Conservation (phyloP, 345 rosid species). For the Gossypium turneri region DNA sequence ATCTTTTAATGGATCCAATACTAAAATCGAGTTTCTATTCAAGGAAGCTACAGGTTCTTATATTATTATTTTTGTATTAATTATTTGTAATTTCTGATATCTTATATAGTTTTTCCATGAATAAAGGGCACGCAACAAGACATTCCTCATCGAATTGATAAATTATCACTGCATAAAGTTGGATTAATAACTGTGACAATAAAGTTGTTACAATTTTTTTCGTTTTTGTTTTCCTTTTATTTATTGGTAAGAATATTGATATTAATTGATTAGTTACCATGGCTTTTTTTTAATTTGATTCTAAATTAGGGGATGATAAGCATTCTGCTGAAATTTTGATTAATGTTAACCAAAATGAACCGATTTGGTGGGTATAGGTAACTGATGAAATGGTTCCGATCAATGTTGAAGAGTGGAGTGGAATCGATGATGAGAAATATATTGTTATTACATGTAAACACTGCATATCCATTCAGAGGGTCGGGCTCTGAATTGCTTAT, state of each 20-base stretch:
- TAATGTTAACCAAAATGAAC: constrained; percentile 62
- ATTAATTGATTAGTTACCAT: background rate
- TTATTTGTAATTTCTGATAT: background rate
- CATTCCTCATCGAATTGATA: background rate
- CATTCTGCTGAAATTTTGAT: constrained; percentile 21
- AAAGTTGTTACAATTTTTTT: background rate
- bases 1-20: constrained; percentile 38
- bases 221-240: background rate
- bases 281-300: background rate
- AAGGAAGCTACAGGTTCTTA: constrained; percentile 70
- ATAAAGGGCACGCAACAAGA: background rate
- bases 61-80: background rate
- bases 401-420: constrained; percentile 70
- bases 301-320: constrained; percentile 53
- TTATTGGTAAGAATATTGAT: background rate
- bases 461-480: too few relatives aligned
- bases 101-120: background rate
- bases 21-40: constrained; percentile 63
- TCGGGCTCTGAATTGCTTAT: too few relatives aligned
- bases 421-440: constrained; percentile 72
- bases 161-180: background rate
- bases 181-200: background rate
- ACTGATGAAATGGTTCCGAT: constrained; percentile 79
- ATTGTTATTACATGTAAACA: constrained; percentile 34
- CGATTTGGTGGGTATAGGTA: constrained; percentile 99